phyloP scores from a whole-genome alignment of 768 basidiomycete species.

The Termitomyces heimii region DNA sequence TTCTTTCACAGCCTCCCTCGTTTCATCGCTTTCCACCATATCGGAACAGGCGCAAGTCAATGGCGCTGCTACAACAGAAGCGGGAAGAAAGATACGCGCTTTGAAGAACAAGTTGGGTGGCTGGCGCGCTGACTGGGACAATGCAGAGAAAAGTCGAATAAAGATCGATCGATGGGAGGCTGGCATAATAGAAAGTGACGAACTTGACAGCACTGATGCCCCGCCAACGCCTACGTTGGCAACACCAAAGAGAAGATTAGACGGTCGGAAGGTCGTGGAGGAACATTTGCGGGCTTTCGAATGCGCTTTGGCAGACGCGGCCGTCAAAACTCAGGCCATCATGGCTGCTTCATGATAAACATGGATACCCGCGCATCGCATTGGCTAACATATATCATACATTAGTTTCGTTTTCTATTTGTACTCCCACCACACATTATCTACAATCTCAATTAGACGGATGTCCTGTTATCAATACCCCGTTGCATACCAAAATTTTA shows the following conservation, averaged over 20 bases:
- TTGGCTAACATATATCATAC: slow-evolving; percentile 22
- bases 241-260: slow-evolving; percentile 38
- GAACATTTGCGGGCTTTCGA: slow-evolving; percentile 78
- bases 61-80: slow-evolving; percentile 77
- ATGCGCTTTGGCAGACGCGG: slow-evolving; percentile 64
- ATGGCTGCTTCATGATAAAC: slow-evolving; percentile 56
- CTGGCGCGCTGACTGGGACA: slow-evolving; percentile 80
- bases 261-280: slow-evolving; percentile 68
- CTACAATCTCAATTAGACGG: slow-evolving; percentile 21
- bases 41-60: slow-evolving; percentile 90
- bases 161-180: slow-evolving; percentile 81
- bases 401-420: slow-evolving; percentile 22
- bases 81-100: slow-evolving; percentile 80
- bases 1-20: slow-evolving; percentile 67
- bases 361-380: slow-evolving; percentile 10
- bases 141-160: slow-evolving; percentile 71
- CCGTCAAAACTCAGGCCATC: slow-evolving; percentile 71
- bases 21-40: slow-evolving; percentile 67
- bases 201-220: slow-evolving; percentile 17
- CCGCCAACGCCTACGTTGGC: slow-evolving; percentile 24
- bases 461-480: slow-evolving; percentile 14
- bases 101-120: slow-evolving; percentile 78
- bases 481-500: slow-evolving; percentile 18
- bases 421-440: slow-evolving; percentile 18
- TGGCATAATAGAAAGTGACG: slow-evolving; percentile 41